Evolutionary conservation across 139 green algal species (phyloP).

Genomic region (Micromonas pusilla): DNA sequence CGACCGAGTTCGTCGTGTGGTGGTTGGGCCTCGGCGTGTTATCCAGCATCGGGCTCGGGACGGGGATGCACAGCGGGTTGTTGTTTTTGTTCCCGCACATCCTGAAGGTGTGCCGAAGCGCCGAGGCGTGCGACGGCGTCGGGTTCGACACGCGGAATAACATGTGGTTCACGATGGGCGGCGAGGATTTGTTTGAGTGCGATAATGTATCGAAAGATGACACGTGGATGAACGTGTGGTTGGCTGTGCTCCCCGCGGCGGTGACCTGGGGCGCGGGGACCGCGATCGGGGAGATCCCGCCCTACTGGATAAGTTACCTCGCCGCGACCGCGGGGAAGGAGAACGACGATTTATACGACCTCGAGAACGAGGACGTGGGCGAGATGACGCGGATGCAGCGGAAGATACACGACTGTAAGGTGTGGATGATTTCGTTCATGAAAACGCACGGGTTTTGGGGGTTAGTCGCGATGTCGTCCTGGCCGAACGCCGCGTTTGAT

Average conservation of each 20-base stretch:
- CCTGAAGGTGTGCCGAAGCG: conserved; percentile 69
- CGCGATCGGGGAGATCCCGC: conserved; percentile 80
- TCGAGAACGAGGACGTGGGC: conserved; percentile 19
- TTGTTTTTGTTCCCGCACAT: conserved; percentile 93
- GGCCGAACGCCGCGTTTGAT: conserved; percentile 85
- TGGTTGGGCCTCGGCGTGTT: conserved; percentile 68
- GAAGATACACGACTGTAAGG: conserved; percentile 1
- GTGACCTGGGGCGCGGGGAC: conserved; percentile 85
- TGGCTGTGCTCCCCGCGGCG: neutral
- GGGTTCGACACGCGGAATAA: conserved; percentile 64
- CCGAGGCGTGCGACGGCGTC: conserved; percentile 70
- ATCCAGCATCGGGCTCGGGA: conserved; percentile 81
- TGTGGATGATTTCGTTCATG: conserved; percentile 79
- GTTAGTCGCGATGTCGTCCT: conserved; percentile 80
- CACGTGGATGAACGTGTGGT: conserved; percentile 8
- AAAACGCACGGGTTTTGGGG: conserved; percentile 68
- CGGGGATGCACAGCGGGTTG: conserved; percentile 86
- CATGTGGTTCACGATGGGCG: conserved; percentile 49
- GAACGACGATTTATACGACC: conserved; percentile 52
- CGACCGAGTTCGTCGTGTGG: conserved; percentile 25
- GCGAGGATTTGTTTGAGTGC: conserved; percentile 10
- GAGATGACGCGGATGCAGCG: neutral
- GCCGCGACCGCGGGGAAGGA: conserved; percentile 59
- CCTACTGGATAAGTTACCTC: conserved; percentile 75
- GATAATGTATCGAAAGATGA: neutral